Base-by-base conservation (phyloP, 2,329 filamentous ascomycete species). In the Trichoderma atrobrunneum region DNA sequence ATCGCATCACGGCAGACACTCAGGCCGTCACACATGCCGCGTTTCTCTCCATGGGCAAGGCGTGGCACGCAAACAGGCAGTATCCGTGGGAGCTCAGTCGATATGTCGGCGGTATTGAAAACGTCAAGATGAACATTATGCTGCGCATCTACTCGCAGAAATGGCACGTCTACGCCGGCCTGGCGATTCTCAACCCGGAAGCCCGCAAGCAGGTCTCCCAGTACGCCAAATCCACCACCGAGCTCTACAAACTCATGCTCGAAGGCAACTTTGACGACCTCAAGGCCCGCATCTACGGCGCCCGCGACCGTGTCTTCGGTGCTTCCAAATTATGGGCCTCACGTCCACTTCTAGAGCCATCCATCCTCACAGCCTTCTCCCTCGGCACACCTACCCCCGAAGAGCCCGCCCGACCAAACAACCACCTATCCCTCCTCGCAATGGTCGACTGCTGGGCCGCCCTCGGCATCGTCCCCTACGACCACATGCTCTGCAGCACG, bases 371-470 rank as follows among this genome's bases (percentile, higher is more conserved):
- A 80, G 91, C 90, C 39, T 99, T 98, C 81, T 95, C 93, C 54
- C 85, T 99, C 1, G 92, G 93, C 43, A 89, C 91, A 71, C 89
- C 89, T 4, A 54, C 70, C 5, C 76, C 88, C 85, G 87, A 91
- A 78, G 85, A 74, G 78, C 82, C 75, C 76, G 79, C 72, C 77
- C 88, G 93, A 24, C 93, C 92, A 68, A 99, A 99, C 83, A 99
- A 96, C 80, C 97, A 99, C 82, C 87, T 99, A 34, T 95, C 91
- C 80, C 86, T 99, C 72, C 87, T 99, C 59, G 96, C 95, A 61
- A 99, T 99, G 89, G 97, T 98, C 57, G 96, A 99, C 84, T 98
- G 95, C 83, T 99, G 96, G 96, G 96, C 93, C 79, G 93, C 93
- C 76, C 87, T 98, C 60, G 92, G 91, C 39, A 99, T 98, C 77